These are phyloP conservation scores for Aspergillus thermomutatus DNA, from an alignment of 2,329 filamentous ascomycete genomes.

Conservation along the genomic window DNA sequence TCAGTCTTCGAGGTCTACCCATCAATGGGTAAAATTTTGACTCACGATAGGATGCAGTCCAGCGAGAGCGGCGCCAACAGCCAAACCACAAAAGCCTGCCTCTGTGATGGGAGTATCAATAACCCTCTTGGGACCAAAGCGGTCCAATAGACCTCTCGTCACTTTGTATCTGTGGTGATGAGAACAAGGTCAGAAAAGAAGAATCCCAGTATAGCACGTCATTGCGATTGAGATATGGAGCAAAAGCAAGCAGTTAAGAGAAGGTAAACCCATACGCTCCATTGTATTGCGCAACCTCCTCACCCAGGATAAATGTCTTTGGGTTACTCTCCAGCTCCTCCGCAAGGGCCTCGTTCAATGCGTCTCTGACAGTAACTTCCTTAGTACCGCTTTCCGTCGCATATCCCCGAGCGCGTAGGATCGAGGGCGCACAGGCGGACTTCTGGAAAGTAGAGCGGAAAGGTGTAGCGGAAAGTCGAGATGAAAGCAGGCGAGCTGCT, in stretches of 20 bases:
- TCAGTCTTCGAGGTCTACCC: slow-evolving; percentile 5
- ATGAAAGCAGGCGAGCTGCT: slow-evolving; percentile 60
- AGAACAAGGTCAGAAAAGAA: slow-evolving; percentile 35
- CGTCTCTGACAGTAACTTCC: slow-evolving; percentile 95
- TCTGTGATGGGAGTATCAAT: slow-evolving; percentile 99
- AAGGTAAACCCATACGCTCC: slow-evolving; percentile 64
- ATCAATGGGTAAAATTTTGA: slow-evolving; percentile 22
- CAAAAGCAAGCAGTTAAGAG: slow-evolving; percentile 1
- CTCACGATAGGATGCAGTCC: slow-evolving; percentile 90
- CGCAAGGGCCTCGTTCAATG: slow-evolving; percentile 93
- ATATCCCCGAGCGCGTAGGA: slow-evolving; percentile 52
- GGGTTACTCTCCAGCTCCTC: slow-evolving; percentile 93
- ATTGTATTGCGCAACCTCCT: slow-evolving; percentile 99
- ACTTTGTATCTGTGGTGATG: slow-evolving; percentile 74
- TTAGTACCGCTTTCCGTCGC: slow-evolving; percentile 64
- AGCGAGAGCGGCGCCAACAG: slow-evolving; percentile 89
- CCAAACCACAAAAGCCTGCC: slow-evolving; percentile 89
- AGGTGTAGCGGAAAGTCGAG: slow-evolving; percentile 48
- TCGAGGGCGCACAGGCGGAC: slow-evolving; percentile 46
- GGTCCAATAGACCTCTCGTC: slow-evolving; percentile 93
- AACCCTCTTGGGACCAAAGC: slow-evolving; percentile 94
- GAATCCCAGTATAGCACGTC: not conserved
- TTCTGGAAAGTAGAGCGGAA: slow-evolving; percentile 54
- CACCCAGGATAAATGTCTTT: slow-evolving; percentile 93
- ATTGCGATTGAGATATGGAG: not conserved